Base-by-base conservation (phyloP, 495 filamentous ascomycete species). In the Hypoxylon lenormandii region DNA sequence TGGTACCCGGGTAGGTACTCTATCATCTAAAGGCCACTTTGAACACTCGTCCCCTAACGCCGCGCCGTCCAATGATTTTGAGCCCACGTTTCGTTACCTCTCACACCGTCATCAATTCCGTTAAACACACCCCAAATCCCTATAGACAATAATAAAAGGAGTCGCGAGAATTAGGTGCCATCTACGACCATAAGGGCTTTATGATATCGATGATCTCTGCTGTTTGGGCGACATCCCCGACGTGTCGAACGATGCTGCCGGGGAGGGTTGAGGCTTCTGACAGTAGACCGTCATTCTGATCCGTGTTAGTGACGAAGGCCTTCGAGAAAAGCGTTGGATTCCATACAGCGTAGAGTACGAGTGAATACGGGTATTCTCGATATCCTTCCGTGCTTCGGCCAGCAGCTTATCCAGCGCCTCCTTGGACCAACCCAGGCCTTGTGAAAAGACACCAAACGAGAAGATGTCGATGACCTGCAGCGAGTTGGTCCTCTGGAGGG, bases 401-500 rank as follows among this genome's bases (percentile, higher is more conserved):
- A 77, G 64, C 8, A 80, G 55, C 8, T 60, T 66, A 18, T 51
- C 47, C 5, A 80, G 59, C 37, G 78, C 78, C 2, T 80, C 72
- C 56, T 73, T 59, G 1, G 65, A 56, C 76, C 76, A 80, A 2
- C 75, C 75, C 1, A 77, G 33, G 0, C 76, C 74, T 23, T 77
- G 73, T 18, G 76, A 64, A 28, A 79, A 75, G 47, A 79, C 49
- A 4, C 50, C 62, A 5, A 70, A 70, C 42, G 77, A 77, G 12
- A 74, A 79, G 0, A 74, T 69, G 36, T 79, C 77, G 38, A 69
- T 64, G 23, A 77, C 72, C 37, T 77, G 72, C 0, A 81, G 49
- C 42, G 77, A 60, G 72, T 81, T 61, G 33, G 45, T 54, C 43
- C 60, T 73, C 42, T 72, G 64, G 78, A 81, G 84, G 46, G 66